Evolutionary conservation across 129 eudicot species (phyloP).

Genomic region (Flaveria sonorensis): DNA sequence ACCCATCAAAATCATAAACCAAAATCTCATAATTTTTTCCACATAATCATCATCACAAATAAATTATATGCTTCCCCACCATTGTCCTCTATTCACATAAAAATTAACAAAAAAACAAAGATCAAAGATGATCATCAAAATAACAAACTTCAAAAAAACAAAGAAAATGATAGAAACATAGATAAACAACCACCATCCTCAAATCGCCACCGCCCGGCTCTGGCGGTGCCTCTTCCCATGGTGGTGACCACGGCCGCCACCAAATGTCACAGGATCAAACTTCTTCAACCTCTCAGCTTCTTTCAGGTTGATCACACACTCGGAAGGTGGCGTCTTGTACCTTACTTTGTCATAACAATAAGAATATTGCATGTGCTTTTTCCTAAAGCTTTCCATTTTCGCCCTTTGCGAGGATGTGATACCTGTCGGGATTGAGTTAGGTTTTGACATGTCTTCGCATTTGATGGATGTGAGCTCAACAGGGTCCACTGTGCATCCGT

Average conservation of each 20-base stretch:
- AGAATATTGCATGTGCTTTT: slow-evolving; percentile 77
- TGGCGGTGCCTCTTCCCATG: slow-evolving; percentile 61
- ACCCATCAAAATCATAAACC: slow-evolving; percentile 8
- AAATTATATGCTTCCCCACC: slow-evolving; percentile 30
- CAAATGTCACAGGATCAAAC: slow-evolving; percentile 82
- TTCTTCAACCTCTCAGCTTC: slow-evolving; percentile 64
- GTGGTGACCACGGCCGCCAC: slow-evolving; percentile 55
- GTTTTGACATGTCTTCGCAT: slow-evolving; percentile 43
- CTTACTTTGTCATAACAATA: slow-evolving; percentile 78
- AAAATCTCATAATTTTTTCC: slow-evolving; percentile 21
- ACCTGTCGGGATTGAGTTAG: slow-evolving; percentile 42
- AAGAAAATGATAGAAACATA: slow-evolving; percentile 23
- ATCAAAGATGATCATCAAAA: slow-evolving; percentile 30
- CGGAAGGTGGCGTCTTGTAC: slow-evolving; percentile 66
- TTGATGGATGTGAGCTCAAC: slow-evolving; percentile 45
- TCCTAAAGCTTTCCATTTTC: slow-evolving; percentile 71
- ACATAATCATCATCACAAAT: slow-evolving; percentile 31
- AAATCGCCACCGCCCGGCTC: slow-evolving; percentile 41
- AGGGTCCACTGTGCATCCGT: slow-evolving; percentile 86
- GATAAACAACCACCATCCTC: slow-evolving; percentile 23
- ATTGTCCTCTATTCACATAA: slow-evolving; percentile 35
- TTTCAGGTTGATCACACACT: slow-evolving; percentile 61
- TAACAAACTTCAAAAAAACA: slow-evolving; percentile 15
- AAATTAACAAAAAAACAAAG: slow-evolving; percentile 26
- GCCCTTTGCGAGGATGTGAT: slow-evolving; percentile 50